Conservation (phyloP, 2,329 filamentous ascomycete genomes). For the Penicillium sp. region DNA sequence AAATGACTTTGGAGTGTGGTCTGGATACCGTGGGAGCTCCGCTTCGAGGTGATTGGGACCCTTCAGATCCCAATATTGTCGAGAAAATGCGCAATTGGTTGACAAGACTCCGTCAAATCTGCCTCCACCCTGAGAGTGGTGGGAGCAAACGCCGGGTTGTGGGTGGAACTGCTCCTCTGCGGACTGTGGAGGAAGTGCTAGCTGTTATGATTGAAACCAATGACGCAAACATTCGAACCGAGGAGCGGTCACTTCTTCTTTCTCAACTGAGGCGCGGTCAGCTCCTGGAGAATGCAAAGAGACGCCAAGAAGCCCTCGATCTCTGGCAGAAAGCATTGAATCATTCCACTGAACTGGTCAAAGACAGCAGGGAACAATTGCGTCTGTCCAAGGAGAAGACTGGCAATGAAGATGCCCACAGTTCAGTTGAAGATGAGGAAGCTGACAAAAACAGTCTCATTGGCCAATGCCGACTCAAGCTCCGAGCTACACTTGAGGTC, state of each 20-base stretch:
- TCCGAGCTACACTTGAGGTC: constrained; percentile 75
- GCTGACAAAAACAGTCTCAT: constrained; percentile 51
- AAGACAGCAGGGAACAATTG: constrained; percentile 66
- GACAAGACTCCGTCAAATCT: constrained; percentile 75
- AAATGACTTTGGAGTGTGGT: constrained; percentile 72
- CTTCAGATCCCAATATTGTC: constrained; percentile 57
- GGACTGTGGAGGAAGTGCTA: constrained; percentile 83
- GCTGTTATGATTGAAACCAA: constrained; percentile 90
- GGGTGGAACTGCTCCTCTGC: constrained; percentile 67
- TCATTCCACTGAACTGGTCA: constrained; percentile 53
- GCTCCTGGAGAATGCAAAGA: constrained; percentile 72
- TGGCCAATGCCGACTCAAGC: constrained; percentile 62
- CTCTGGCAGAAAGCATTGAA: constrained; percentile 66
- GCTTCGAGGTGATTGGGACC: constrained; percentile 63
- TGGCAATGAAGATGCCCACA: constrained; percentile 22
- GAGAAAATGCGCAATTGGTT: constrained; percentile 81
- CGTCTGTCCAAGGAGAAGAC: constrained; percentile 32
- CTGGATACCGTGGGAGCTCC: constrained; percentile 68
- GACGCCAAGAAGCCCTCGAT: constrained; percentile 66
- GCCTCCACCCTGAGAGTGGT: constrained; percentile 82
- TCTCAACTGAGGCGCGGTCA: constrained; percentile 72
- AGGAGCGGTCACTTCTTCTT: constrained; percentile 68
- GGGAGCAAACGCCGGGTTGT: constrained; percentile 65
- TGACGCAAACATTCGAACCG: constrained; percentile 64
- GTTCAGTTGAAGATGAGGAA: constrained; percentile 34